Conservation (phyloP, 768 basidiomycete species). For the Hericium erinaceus region DNA sequence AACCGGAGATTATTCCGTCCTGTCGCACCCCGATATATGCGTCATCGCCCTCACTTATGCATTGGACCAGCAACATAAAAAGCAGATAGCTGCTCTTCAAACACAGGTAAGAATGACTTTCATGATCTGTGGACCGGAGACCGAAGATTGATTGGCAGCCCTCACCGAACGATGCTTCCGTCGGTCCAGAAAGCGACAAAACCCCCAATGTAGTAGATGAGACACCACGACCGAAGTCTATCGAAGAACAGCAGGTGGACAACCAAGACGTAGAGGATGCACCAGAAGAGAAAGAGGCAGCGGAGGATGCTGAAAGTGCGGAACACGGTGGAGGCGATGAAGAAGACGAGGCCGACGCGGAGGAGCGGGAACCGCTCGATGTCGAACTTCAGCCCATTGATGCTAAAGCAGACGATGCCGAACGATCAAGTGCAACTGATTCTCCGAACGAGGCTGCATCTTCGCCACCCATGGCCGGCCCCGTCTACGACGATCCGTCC, state of each 20-base stretch:
- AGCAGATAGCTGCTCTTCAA: conserved; percentile 19
- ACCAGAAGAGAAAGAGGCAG: conserved; percentile 9
- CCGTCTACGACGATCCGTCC: conserved; percentile 67
- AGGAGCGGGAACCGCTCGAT: conserved; percentile 30
- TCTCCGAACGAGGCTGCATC: conserved; percentile 6
- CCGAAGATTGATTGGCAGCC: background rate
- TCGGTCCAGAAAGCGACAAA: background rate
- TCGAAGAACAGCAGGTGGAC: background rate
- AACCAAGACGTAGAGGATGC: conserved; percentile 9
- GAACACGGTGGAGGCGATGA: background rate
- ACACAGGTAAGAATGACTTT: conserved; percentile 15
- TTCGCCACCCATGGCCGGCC: conserved; percentile 14
- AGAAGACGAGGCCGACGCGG: conserved; percentile 15
- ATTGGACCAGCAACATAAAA: conserved; percentile 47
- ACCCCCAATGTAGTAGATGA: background rate
- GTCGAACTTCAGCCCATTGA: conserved; percentile 33
- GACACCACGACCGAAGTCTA: conserved; percentile 2
- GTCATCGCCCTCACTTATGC: conserved; percentile 84
- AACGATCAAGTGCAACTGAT: background rate
- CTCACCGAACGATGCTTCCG: background rate
- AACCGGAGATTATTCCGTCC: conserved; percentile 90
- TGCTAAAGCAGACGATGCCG: background rate
- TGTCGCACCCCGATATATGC: conserved; percentile 86
- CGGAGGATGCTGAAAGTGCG: conserved; percentile 11
- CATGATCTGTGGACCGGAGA: background rate